Base-by-base conservation (phyloP, 805 yeast genomes). In the Suhomyces sp. region DNA sequence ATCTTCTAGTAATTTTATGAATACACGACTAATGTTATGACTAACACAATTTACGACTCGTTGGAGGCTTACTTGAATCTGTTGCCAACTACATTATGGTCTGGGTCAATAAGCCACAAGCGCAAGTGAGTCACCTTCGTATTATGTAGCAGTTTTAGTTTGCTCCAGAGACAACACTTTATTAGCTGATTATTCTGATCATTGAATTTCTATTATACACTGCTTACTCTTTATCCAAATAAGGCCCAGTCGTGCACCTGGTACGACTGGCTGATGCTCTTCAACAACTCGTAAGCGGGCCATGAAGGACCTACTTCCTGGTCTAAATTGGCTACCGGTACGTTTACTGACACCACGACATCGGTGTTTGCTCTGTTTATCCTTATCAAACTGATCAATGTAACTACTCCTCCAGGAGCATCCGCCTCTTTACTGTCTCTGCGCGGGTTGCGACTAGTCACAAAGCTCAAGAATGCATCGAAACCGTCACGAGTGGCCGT, bases 351-450 rank as follows among this genome's bases (percentile, higher is more conserved):
- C 12, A 88, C 64, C 41, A 87, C 62, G 3, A 85, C 73, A 67
- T 88, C 96, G 0, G 92, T 84, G 2, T 70, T 70, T 1, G 71
- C 81, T 47, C 74, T 74, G 9, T 63, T 57, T 24, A 87, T 59
- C 51, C 92, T 72, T 33, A 87, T 68, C 44, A 88, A 64, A 0
- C 83, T 86, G n/a, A 86, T 58, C 13, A 85, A 74, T 12, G 85
- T 69, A 12, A 80, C 76, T 42, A 85, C 72, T 3, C 48, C 42
- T 6, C 22, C 49, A 5, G 60, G 60, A 4, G 57, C 19, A n/a
- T 54, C 54, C 17, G 47, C 50, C 27, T 57, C 57, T 23, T 40
- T 46, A 33, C 53, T 51, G 24, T 57, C 60, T 31, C 56, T 51
- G 8, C 60, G 17, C 31, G 47, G 52, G 27, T 57, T 57, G 17